Conservation (phyloP, 2,329 filamentous ascomycete species). For the Lachnellula willkommii region DNA sequence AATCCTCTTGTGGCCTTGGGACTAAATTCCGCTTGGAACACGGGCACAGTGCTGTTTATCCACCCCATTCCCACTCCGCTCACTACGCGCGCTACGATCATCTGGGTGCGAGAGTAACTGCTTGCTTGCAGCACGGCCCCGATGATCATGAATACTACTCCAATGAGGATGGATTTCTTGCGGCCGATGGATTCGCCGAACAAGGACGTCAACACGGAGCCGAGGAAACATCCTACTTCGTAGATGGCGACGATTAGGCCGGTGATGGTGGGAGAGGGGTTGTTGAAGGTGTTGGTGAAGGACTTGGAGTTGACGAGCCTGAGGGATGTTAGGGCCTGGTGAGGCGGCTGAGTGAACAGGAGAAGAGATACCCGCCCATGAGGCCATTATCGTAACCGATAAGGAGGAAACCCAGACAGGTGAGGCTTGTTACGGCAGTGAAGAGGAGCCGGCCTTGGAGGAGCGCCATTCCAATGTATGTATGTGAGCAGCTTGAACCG, state of each 20-base stretch:
- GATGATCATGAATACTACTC: conserved; percentile 50
- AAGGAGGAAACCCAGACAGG: conserved; percentile 43
- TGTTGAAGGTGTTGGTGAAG: conserved; percentile 38
- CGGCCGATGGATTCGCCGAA: conserved; percentile 51
- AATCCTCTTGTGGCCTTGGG: conserved; percentile 36
- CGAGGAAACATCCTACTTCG: conserved; percentile 47
- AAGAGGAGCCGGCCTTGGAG: conserved; percentile 32
- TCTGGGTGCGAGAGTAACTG: conserved; percentile 42
- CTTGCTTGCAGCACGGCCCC: conserved; percentile 43
- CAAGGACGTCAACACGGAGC: conserved; percentile 41
- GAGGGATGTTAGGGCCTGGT: background rate
- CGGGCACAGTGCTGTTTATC: conserved; percentile 44
- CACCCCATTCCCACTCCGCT: conserved; percentile 45
- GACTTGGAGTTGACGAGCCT: conserved; percentile 24
- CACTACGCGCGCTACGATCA: conserved; percentile 46
- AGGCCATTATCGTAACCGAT: conserved; percentile 45
- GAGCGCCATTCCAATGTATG: conserved; percentile 2
- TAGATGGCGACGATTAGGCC: conserved; percentile 44
- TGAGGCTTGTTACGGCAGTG: conserved; percentile 39
- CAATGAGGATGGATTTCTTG: conserved; percentile 50
- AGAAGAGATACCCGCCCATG: conserved; percentile 34
- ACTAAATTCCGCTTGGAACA: conserved; percentile 48
- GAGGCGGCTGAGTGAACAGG: background rate
- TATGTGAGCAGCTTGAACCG: background rate
- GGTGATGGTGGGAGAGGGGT: conserved; percentile 37